A percentile compares a stretch with the other conserved stretches of the same genome.
phyloP scores from a whole-genome alignment of 2,329 filamentous ascomycete genomes.

The Orbilia ellipsospora region DNA sequence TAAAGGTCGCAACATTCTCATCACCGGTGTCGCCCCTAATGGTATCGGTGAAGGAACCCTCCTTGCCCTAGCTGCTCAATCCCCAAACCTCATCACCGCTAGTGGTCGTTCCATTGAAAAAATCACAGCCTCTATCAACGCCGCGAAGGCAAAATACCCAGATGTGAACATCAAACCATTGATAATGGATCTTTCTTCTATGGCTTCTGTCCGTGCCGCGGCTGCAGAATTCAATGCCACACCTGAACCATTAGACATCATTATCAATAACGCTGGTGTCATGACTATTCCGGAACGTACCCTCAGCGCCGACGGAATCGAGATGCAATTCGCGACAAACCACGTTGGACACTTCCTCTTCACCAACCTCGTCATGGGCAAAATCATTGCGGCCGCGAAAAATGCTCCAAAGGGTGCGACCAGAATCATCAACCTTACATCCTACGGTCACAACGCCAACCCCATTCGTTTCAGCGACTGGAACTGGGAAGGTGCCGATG shows the following conservation, averaged over 20 bases:
- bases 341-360: constrained; percentile 64
- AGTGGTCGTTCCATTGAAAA: constrained; percentile 65
- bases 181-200: constrained; percentile 63
- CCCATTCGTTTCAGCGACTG: constrained; percentile 65
- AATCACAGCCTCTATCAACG: constrained; percentile 62
- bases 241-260: constrained; percentile 62
- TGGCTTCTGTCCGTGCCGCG: constrained; percentile 63
- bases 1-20: constrained; percentile 60
- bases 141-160: constrained; percentile 61
- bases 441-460: constrained; percentile 64
- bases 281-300: constrained; percentile 57
- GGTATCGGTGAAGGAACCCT: constrained; percentile 63
- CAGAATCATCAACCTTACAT: constrained; percentile 65
- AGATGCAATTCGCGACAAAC: constrained; percentile 62
- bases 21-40: constrained; percentile 64
- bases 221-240: constrained; percentile 62
- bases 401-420: constrained; percentile 40
- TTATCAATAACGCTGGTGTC: constrained; percentile 65
- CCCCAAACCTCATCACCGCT: constrained; percentile 65
- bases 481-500: constrained; percentile 63
- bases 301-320: constrained; percentile 62
- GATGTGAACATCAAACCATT: constrained; percentile 61
- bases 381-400: constrained; percentile 55
- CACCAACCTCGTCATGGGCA: constrained; percentile 62
- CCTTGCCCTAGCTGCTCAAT: constrained; percentile 62